These are phyloP conservation scores for Hypoxylon perforatum DNA, from an alignment of 495 filamentous ascomycete genomes.

Conservation along the genomic window DNA sequence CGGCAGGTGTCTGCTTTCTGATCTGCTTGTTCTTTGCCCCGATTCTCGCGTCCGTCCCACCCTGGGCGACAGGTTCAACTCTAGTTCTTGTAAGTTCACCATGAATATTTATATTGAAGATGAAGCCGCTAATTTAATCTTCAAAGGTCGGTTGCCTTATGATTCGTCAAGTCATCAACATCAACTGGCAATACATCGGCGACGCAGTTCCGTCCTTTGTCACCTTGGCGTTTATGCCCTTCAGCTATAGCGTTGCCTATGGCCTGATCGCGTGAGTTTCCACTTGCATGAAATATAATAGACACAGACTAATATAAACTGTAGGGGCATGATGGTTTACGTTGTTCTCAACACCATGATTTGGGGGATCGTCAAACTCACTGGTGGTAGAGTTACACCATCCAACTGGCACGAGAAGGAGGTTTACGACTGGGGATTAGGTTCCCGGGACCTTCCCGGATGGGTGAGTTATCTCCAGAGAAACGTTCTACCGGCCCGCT, in stretches of 20 bases:
- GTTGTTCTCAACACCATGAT: conserved; percentile 72
- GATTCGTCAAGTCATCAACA: conserved; percentile 64
- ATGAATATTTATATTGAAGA: background rate
- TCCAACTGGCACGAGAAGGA: conserved; percentile 79
- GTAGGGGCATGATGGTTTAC: conserved; percentile 78
- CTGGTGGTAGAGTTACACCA: conserved; percentile 70
- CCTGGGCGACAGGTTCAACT: conserved; percentile 85
- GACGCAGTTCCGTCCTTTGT: conserved; percentile 85
- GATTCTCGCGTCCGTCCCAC: conserved; percentile 83
- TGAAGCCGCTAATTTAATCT: conserved; percentile 19
- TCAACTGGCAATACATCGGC: conserved; percentile 67
- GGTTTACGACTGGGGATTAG: conserved; percentile 74
- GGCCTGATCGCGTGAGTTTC: conserved; percentile 73
- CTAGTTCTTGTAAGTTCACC: conserved; percentile 71
- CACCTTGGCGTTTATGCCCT: conserved; percentile 82
- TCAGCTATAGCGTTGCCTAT: conserved; percentile 84
- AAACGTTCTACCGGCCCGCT: conserved; percentile 25
- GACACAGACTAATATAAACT: conserved; percentile 25
- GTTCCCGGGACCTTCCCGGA: conserved; percentile 48
- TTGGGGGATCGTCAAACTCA: conserved; percentile 64
- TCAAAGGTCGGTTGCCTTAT: conserved; percentile 64
- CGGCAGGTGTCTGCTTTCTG: conserved; percentile 80
- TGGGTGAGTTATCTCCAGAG: conserved; percentile 37
- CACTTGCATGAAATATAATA: background rate
- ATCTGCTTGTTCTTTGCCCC: conserved; percentile 84